These are phyloP conservation scores for Curvularia sp. DNA, from an alignment of 2,329 filamentous ascomycete species.

Conservation along the genomic window DNA sequence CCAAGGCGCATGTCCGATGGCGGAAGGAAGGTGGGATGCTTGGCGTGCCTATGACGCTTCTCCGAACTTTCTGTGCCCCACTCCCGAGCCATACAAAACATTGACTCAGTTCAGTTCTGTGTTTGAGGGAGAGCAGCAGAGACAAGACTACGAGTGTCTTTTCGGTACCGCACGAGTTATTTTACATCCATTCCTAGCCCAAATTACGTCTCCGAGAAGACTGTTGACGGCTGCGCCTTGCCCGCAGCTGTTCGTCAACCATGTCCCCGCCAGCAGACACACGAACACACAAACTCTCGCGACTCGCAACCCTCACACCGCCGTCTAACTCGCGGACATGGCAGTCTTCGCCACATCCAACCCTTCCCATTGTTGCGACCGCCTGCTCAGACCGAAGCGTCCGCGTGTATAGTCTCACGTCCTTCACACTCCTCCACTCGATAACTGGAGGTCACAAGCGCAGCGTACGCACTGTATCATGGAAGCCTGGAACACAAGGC, in stretches of 20 bases:
- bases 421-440: constrained; percentile 77
- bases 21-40: constrained; percentile 20
- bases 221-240: neutral
- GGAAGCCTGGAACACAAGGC: constrained; percentile 74
- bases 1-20: neutral
- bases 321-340: constrained; percentile 72
- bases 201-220: neutral
- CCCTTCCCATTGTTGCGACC: constrained; percentile 85
- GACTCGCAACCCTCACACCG: constrained; percentile 61
- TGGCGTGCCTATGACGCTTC: constrained; percentile 33
- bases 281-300: constrained; percentile 41
- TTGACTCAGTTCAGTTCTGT: constrained; percentile 6
- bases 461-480: constrained; percentile 82
- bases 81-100: constrained; percentile 6
- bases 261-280: constrained; percentile 27
- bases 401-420: constrained; percentile 85
- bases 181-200: neutral
- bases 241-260: constrained; percentile 17
- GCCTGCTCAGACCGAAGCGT: constrained; percentile 85
- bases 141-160: neutral
- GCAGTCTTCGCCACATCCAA: constrained; percentile 84
- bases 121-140: neutral
- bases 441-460: constrained; percentile 90
- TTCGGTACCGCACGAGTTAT: neutral
- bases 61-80: constrained; percentile 27